phyloP scores from a whole-genome alignment of 2,329 filamentous ascomycete species.

The Verticillium nubilum region DNA sequence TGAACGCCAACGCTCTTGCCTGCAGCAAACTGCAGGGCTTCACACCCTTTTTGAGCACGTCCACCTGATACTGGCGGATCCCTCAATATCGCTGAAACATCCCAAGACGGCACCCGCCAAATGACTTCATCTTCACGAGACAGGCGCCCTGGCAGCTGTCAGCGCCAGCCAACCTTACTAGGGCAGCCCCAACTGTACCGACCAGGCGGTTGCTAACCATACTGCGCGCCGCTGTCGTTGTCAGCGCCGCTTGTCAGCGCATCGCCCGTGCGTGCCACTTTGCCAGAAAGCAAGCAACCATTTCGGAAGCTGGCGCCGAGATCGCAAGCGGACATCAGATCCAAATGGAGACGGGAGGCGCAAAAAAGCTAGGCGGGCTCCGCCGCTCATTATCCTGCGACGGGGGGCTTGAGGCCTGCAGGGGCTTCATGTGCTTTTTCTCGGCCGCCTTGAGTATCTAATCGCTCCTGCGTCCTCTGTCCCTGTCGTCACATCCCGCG shows the following conservation, averaged over 20 bases:
- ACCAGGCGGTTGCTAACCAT: slow-evolving; percentile 7
- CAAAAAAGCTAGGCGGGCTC: neutral
- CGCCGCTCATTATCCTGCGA: slow-evolving; percentile 1
- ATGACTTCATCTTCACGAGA: slow-evolving; percentile 9
- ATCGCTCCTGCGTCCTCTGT: neutral
- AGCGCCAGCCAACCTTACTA: neutral
- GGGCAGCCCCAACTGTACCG: slow-evolving; percentile 5
- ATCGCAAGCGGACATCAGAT: neutral
- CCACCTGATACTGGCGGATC: slow-evolving; percentile 8
- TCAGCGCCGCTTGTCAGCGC: neutral
- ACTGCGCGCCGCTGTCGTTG: neutral
- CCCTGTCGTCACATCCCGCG: neutral
- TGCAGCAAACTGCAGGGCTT: slow-evolving; percentile 6
- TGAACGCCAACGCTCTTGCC: slow-evolving; percentile 8
- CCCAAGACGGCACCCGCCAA: slow-evolving; percentile 7
- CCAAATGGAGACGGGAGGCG: neutral
- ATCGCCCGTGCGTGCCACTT: neutral
- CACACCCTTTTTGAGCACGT: neutral
- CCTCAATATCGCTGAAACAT: slow-evolving; percentile 13
- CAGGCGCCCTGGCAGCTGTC: neutral
- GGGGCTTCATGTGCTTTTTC: neutral
- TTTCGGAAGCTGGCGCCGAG: slow-evolving; percentile 8
- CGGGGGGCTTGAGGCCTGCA: neutral
- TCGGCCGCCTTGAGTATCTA: neutral
- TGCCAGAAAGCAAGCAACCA: neutral